These are phyloP conservation scores for Aureobasidium sp. DNA, from an alignment of 2,329 filamentous ascomycete species.

Conservation along the genomic window DNA sequence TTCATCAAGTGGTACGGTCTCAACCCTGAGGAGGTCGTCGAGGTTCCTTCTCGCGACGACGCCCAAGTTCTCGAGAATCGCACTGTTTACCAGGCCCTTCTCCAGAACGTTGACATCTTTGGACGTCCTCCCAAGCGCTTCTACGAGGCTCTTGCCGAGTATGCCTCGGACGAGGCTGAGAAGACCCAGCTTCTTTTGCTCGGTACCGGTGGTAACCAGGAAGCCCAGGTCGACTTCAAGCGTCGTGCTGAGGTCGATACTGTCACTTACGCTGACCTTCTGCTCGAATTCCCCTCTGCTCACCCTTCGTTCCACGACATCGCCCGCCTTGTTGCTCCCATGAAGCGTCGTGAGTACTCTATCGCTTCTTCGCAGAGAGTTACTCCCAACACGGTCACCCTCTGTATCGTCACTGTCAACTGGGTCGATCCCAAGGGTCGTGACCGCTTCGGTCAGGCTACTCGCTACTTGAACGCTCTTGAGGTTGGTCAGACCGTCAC, in stretches of 20 bases:
- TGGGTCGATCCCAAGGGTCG: conserved; percentile 87
- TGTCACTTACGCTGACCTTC: conserved; percentile 79
- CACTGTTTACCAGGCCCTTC: conserved; percentile 83
- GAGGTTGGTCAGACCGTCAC: conserved; percentile 70
- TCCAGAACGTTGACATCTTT: conserved; percentile 94
- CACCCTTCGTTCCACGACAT: conserved; percentile 85
- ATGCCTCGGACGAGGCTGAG: conserved; percentile 73
- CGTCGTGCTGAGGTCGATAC: conserved; percentile 83
- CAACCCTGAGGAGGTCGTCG: conserved; percentile 74
- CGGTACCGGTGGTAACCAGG: conserved; percentile 51
- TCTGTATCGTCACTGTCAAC: conserved; percentile 95
- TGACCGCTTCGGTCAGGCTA: conserved; percentile 86
- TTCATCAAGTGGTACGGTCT: conserved; percentile 91
- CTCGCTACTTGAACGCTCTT: conserved; percentile 75
- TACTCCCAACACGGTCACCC: conserved; percentile 75
- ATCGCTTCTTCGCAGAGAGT: conserved; percentile 97
- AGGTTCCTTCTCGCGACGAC: conserved; percentile 81
- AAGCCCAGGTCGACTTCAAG: conserved; percentile 87
- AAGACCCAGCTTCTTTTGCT: conserved; percentile 71
- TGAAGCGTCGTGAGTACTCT: conserved; percentile 98
- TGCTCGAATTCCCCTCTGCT: conserved; percentile 83
- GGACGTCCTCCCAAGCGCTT: conserved; percentile 96
- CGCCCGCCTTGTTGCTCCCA: conserved; percentile 73
- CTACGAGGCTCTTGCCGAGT: conserved; percentile 86
- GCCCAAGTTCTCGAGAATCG: conserved; percentile 67